Conservation (phyloP, 352 stramenopile species). For the Plasmopara viticola region DNA sequence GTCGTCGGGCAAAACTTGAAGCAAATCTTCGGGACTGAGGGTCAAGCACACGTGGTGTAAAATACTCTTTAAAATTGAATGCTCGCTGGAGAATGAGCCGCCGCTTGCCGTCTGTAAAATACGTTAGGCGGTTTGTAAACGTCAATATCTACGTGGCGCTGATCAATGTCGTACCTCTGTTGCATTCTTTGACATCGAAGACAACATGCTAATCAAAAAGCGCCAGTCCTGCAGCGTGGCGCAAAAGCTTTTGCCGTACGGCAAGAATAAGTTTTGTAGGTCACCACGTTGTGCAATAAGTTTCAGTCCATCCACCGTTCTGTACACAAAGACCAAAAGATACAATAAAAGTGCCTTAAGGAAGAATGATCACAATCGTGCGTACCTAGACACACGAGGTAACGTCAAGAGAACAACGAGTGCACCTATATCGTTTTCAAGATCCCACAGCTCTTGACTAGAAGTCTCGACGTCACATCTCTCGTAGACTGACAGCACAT, state of each 20-base stretch:
- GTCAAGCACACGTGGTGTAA: constrained; percentile 65
- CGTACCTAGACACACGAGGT: constrained; percentile 47
- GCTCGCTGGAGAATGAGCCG: constrained; percentile 20
- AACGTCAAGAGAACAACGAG: constrained; percentile 63
- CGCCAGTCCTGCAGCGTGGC: constrained; percentile 67
- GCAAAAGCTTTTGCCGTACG: constrained; percentile 69
- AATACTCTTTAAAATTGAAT: constrained; percentile 50
- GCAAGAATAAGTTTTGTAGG: constrained; percentile 62
- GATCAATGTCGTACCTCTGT: constrained; percentile 26
- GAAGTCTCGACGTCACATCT: constrained; percentile 1
- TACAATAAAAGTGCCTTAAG: constrained; percentile 1
- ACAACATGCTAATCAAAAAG: constrained; percentile 63
- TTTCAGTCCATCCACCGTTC: constrained; percentile 47
- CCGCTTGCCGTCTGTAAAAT: constrained; percentile 4
- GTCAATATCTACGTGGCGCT: background rate
- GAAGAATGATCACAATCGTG: background rate
- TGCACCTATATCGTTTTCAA: constrained; percentile 54
- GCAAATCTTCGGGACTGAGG: constrained; percentile 65
- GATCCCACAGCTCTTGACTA: constrained; percentile 16
- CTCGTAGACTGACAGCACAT: constrained; percentile 33
- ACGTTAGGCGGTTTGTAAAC: background rate
- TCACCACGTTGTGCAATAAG: constrained; percentile 43
- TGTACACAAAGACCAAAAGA: constrained; percentile 13
- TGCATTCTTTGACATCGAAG: constrained; percentile 31
- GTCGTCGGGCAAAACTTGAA: constrained; percentile 74